These are phyloP conservation scores for Edaphochlamys debaryana DNA, from an alignment of 139 green algal genomes.

Conservation along the genomic window DNA sequence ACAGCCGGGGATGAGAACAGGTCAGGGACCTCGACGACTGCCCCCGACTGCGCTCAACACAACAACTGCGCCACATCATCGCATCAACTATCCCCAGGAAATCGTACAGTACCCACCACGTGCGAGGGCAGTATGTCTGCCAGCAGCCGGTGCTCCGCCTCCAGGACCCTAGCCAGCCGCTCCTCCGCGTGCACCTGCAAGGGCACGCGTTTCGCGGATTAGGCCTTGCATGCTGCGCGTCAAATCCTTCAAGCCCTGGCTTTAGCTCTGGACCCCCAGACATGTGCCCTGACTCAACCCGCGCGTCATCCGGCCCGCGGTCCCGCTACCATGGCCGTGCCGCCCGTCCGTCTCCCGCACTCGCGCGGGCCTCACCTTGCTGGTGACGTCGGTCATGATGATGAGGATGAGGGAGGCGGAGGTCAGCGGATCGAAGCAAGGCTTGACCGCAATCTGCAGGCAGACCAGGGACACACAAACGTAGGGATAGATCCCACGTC, in stretches of 20 bases:
- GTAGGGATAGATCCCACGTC: background rate
- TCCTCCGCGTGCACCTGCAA: slow-evolving; percentile 31
- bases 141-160: slow-evolving; percentile 45
- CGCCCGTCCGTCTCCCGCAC: too few relatives aligned
- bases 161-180: slow-evolving; percentile 16
- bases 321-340: too few relatives aligned
- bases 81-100: background rate
- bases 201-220: too few relatives aligned
- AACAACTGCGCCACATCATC: background rate
- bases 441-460: background rate
- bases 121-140: slow-evolving; percentile 40
- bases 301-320: too few relatives aligned
- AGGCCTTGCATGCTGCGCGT: too few relatives aligned
- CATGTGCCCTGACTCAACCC: too few relatives aligned
- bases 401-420: background rate
- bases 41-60: background rate
- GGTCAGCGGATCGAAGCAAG: background rate
- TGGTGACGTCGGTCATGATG: slow-evolving; percentile 36
- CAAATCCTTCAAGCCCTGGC: too few relatives aligned
- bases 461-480: too few relatives aligned
- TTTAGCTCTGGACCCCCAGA: too few relatives aligned
- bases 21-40: background rate
- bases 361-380: too few relatives aligned
- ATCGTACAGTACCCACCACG: slow-evolving; percentile 29
- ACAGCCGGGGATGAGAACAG: background rate